Base-by-base conservation (phyloP, 2,329 filamentous ascomycete species). In the Aspergillus ochraceus region DNA sequence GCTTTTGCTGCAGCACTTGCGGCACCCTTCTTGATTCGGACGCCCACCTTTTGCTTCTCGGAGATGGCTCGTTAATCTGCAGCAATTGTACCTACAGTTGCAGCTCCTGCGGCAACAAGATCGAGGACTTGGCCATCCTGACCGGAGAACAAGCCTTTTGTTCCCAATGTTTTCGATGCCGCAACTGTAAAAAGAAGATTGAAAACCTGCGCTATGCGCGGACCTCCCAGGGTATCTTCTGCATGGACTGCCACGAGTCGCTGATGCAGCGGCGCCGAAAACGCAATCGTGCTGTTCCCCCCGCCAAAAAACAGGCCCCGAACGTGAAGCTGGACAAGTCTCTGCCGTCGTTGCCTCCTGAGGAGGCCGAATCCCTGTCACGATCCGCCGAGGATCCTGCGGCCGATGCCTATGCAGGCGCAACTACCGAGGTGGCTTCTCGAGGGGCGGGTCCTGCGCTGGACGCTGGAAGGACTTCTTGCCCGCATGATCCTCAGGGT, bases 61-160 rank as follows among this genome's bases (percentile, higher is more conserved):
- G 95, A 75, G 95, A 99, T 80, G 95, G 95, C 66, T 98, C 94
- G 19, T 87, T 99, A 66, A 98, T 99, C 69, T 99, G 95, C 84
- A 98, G 97, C 81, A 97, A 97, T 78, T 99, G 95, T 81, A 98
- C 95, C 56, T 99, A 99, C 77, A 97, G 93, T 83, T 99, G 95
- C 82, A 97, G 88, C 77, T 93, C 93, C 56, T 99, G 95, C 78
- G 88, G 88, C 60, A 94, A 96, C 81, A 99, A 99, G 82, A 99
- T 99, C 67, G 95, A 99, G 76, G 95, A 99, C 74, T 83, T 98
- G 63, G 95, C 95, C 64, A 99, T 99, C 75, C 83, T 99, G 67
- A 99, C 95, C 0, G 95, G 95, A 65, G 95, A 99, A 72, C 94
- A 99, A 79, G 95, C 95, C 49, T 99, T 97, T 75, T 99, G 95